These are phyloP conservation scores for Plasmodium billcollinsi DNA, from an alignment of 169 alveolate species.

Conservation along the genomic window DNA sequence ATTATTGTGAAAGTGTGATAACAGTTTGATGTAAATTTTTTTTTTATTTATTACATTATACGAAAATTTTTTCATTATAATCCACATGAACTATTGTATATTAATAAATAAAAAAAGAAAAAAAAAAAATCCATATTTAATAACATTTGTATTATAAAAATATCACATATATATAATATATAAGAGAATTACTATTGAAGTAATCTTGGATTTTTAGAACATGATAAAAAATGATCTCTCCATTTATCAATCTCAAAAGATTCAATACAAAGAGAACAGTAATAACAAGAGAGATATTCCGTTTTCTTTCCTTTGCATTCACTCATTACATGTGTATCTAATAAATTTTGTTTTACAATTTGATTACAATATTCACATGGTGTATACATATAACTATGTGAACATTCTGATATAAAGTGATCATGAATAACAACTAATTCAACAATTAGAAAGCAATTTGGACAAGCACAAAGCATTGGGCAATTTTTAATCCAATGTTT, in stretches of 20 bases:
- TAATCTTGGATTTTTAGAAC: constrained; percentile 71
- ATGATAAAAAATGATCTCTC: constrained; percentile 74
- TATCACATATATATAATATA: constrained; percentile 6
- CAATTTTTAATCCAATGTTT: constrained; percentile 76
- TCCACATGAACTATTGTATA: background rate
- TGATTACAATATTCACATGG: constrained; percentile 70
- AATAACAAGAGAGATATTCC: constrained; percentile 71
- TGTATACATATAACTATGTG: constrained; percentile 72
- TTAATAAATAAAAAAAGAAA: constrained; percentile 7
- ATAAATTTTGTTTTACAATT: constrained; percentile 50
- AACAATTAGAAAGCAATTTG: constrained; percentile 72
- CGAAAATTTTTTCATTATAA: no score
- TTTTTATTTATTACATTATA: no score
- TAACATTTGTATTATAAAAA: constrained; percentile 7
- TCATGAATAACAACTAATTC: constrained; percentile 77
- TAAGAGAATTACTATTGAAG: constrained; percentile 4
- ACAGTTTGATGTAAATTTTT: no score
- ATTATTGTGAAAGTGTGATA: no score
- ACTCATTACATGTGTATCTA: constrained; percentile 68
- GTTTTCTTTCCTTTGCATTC: constrained; percentile 69
- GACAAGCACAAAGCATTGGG: constrained; percentile 76
- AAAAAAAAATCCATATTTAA: constrained; percentile 10
- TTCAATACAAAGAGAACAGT: constrained; percentile 73
- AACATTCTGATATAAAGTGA: constrained; percentile 74
- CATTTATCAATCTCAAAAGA: constrained; percentile 72